phyloP scores from a whole-genome alignment of 106 monocot genomes.

The Acanthochlamys bracteata region DNA sequence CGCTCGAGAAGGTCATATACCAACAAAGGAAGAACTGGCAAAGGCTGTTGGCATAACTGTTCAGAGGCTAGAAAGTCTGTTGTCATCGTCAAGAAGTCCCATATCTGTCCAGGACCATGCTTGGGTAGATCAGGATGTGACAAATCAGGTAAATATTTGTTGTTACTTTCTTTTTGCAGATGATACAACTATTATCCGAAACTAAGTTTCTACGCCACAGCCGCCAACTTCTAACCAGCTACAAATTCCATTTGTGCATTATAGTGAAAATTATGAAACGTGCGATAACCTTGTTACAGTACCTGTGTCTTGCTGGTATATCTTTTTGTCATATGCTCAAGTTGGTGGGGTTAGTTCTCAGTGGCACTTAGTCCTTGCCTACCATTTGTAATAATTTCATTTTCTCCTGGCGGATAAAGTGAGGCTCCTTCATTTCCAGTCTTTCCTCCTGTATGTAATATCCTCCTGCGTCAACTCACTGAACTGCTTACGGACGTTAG shows the following conservation, averaged over 20 bases:
- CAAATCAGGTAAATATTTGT: slow-evolving; percentile 46
- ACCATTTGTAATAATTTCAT: no score
- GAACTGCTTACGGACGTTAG: no score
- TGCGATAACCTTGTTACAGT: no score
- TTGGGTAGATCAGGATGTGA: slow-evolving; percentile 60
- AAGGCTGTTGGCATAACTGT: slow-evolving; percentile 53
- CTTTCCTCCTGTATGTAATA: no score
- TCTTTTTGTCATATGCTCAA: no score
- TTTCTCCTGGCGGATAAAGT: no score
- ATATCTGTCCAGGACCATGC: slow-evolving; percentile 53
- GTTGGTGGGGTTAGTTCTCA: background rate
- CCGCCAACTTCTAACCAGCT: background rate
- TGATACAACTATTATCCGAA: background rate
- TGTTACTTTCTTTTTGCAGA: background rate
- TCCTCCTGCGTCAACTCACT: no score
- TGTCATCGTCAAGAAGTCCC: slow-evolving; percentile 48
- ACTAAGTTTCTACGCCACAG: no score
- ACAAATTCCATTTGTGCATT: background rate
- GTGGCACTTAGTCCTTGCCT: background rate
- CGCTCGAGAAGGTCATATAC: slow-evolving; percentile 52
- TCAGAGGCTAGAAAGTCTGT: slow-evolving; percentile 39
- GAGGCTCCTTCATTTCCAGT: no score
- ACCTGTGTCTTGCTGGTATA: no score
- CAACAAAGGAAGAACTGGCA: slow-evolving; percentile 64
- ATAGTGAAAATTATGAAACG: background rate